Conservation (phyloP, 352 stramenopile species). For the Pelagophyceae sp. region DNA sequence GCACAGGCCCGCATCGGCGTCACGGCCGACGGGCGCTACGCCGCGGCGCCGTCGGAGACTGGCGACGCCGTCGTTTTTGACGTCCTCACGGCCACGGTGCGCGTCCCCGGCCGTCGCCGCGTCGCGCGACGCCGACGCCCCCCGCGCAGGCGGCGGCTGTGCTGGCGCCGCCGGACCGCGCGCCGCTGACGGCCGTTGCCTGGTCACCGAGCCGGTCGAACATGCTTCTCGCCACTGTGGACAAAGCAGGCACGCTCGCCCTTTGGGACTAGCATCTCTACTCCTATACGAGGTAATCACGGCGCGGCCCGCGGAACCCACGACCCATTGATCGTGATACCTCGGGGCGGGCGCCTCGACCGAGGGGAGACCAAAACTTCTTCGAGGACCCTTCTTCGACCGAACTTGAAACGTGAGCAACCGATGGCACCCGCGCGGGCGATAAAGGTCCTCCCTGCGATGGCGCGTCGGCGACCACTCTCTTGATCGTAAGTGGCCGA, state of each 20-base stretch:
- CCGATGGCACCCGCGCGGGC: too few species aligned
- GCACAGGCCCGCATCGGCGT: background rate
- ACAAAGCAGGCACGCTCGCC: background rate
- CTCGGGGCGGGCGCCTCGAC: too few species aligned
- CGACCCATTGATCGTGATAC: too few species aligned
- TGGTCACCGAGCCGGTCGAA: background rate
- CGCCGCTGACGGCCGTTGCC: background rate
- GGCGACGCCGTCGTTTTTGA: conserved; percentile 7
- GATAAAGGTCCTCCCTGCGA: too few species aligned
- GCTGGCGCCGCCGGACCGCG: background rate
- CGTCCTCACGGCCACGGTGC: background rate
- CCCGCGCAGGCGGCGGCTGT: background rate
- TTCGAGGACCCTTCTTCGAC: too few species aligned
- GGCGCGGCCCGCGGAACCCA: too few species aligned
- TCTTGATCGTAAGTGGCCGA: too few species aligned
- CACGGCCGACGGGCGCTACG: background rate
- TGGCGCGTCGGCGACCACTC: too few species aligned
- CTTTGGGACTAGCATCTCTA: conserved; percentile 8
- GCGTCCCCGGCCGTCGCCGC: background rate
- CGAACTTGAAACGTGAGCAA: too few species aligned
- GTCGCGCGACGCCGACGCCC: background rate
- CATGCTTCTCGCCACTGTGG: background rate
- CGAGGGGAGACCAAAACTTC: too few species aligned
- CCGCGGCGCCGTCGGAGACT: background rate
- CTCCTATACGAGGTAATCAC: too few species aligned